These are phyloP conservation scores for Fusarium coicis DNA, from an alignment of 2,329 filamentous ascomycete genomes.

Conservation along the genomic window DNA sequence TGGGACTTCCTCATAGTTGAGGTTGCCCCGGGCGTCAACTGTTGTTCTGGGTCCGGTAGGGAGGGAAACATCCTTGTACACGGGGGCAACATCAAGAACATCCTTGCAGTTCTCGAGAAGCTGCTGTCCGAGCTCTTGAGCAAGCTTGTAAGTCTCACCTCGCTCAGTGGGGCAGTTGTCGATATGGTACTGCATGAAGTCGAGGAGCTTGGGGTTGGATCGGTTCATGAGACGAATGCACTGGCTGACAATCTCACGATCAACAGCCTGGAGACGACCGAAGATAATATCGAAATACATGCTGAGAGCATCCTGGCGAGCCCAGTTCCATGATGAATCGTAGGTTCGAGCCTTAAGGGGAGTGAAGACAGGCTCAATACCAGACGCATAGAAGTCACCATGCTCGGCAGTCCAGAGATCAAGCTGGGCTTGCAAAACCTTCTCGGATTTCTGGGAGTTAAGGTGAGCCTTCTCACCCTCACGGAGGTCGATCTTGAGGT, in stretches of 20 bases:
- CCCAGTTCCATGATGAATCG: slow-evolving; percentile 99
- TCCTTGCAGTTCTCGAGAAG: slow-evolving; percentile 98
- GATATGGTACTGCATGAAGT: slow-evolving; percentile 99
- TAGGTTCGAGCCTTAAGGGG: slow-evolving; percentile 94
- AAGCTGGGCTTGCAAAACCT: slow-evolving; percentile 89
- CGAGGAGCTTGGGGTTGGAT: slow-evolving; percentile 92
- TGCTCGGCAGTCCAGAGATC: slow-evolving; percentile 97
- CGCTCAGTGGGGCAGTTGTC: slow-evolving; percentile 97
- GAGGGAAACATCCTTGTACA: slow-evolving; percentile 94
- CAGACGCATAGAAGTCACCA: slow-evolving; percentile 93
- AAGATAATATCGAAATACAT: slow-evolving; percentile 99
- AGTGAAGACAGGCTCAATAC: slow-evolving; percentile 94
- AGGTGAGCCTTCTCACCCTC: slow-evolving; percentile 96
- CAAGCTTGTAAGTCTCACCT: slow-evolving; percentile 97
- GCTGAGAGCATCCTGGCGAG: slow-evolving; percentile 92
- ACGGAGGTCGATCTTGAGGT: slow-evolving; percentile 95
- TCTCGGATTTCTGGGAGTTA: slow-evolving; percentile 84
- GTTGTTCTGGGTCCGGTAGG: slow-evolving; percentile 93
- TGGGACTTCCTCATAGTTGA: slow-evolving; percentile 90
- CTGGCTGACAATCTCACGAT: slow-evolving; percentile 97
- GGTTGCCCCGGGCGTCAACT: slow-evolving; percentile 91
- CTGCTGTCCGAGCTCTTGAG: slow-evolving; percentile 91
- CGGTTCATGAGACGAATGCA: slow-evolving; percentile 99
- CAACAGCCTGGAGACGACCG: slow-evolving; percentile 88
- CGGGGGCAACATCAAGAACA: slow-evolving; percentile 82